Base-by-base conservation (phyloP, 1,284 basidiomycete genomes). In the Irpex rosettiformis region DNA sequence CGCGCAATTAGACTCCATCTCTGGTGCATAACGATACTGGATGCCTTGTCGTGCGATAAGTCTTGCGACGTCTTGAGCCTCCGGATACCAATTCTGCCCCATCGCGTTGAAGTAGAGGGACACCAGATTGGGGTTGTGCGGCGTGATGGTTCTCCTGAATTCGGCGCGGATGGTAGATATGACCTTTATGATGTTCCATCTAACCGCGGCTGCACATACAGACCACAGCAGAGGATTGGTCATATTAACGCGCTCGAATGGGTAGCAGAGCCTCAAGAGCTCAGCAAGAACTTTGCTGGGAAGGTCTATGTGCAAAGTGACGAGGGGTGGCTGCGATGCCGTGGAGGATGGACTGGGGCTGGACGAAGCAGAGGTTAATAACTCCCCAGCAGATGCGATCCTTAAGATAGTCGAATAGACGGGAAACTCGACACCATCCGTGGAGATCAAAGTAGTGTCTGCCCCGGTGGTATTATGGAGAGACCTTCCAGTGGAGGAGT, bases 41-140 rank as follows among this genome's bases (percentile, higher is more conserved):
- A 47, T 13, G 7, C 42, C 54, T 11, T 27, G 53, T 8, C 13
- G 5, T 18, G 40, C 52, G 10, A 55, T 25, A 13, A 22, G 18
- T 18, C 49, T 27, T 13, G 57, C 57, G 4, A 52, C 53, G n/a
- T 58, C 37, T 33, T 54, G 21, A 13, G 57, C 57, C 33, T 58
- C 57, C 10, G 43, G 40, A 5, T 22, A 6, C 52, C 57, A 58
- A 4, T 42, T 25, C 28, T 49, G 18, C 2, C 8, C 16, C n/a
- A n/a, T 4, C 10, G 57, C 43, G 13, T 48, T 4, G 18, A 54
- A 28, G 29, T 48, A 54, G 11, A 48, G 30, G 45, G 43, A 47
- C 10, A 47, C 18, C 5, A 47, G n/a, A 13, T 47, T 21, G 22
- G 33, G 40, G 18, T 47, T 11, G 11, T n/a, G n/a, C n/a, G 7